A percentile compares a stretch with the other conserved stretches of the same genome.
phyloP scores from a whole-genome alignment of 805 yeast genomes.

The Cyberlindnera xishuangbannaensis region DNA sequence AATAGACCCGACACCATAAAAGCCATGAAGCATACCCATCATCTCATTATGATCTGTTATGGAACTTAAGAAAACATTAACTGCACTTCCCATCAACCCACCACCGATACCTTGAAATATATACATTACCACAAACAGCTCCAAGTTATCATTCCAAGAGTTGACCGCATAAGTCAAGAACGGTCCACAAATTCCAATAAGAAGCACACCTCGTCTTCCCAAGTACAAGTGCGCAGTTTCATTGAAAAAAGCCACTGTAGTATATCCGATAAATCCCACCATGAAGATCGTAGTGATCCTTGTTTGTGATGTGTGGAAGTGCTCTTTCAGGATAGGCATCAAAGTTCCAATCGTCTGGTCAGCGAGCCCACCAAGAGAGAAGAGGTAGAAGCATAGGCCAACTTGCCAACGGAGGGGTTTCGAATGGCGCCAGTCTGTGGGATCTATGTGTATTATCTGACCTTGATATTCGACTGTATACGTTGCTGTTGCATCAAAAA shows the following conservation, averaged over 20 bases:
- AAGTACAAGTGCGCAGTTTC: conserved; percentile 34
- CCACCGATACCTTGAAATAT: conserved; percentile 45
- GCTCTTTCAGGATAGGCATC: conserved; percentile 43
- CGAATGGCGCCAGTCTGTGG: conserved; percentile 22
- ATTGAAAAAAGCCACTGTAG: conserved; percentile 44
- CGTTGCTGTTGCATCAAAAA: neutral
- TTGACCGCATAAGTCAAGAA: conserved; percentile 31
- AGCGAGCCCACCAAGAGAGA: conserved; percentile 46
- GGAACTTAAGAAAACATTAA: conserved; percentile 43
- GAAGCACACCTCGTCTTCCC: conserved; percentile 45
- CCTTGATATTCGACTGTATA: conserved; percentile 2
- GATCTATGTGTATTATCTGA: conserved; percentile 4
- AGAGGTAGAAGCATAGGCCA: conserved; percentile 31
- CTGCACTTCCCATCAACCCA: conserved; percentile 50
- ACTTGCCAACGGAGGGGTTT: conserved; percentile 42
- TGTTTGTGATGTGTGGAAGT: conserved; percentile 44
- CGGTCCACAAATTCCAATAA: conserved; percentile 32
- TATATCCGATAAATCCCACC: conserved; percentile 49
- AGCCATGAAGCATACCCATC: conserved; percentile 61
- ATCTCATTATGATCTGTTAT: conserved; percentile 49
- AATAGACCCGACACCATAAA: conserved; percentile 70
- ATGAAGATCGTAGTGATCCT: conserved; percentile 45
- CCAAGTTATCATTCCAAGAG: conserved; percentile 33
- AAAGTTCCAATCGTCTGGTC: conserved; percentile 61
- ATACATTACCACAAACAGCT: conserved; percentile 34